Conservation (phyloP, 1,139 yeast genomes). For the Saccharomyces hybrid region DNA sequence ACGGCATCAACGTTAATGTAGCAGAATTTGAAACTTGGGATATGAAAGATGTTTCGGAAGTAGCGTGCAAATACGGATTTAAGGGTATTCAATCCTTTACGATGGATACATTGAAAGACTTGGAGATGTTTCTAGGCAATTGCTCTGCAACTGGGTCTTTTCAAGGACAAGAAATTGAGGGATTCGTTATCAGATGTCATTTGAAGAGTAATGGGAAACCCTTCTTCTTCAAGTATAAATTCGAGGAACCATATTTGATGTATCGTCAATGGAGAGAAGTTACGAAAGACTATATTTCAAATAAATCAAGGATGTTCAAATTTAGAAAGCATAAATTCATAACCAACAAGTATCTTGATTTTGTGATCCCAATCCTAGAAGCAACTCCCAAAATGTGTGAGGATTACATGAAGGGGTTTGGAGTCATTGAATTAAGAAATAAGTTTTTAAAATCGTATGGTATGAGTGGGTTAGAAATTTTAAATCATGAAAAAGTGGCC, state of each 20-base stretch:
- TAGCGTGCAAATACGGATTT: conserved; percentile 73
- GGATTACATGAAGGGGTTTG: conserved; percentile 50
- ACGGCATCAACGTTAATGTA: conserved; percentile 73
- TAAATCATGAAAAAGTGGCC: conserved; percentile 33
- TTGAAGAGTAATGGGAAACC: conserved; percentile 32
- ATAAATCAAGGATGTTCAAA: conserved; percentile 39
- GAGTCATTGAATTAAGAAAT: conserved; percentile 67
- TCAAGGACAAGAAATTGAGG: conserved; percentile 72
- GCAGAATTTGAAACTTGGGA: conserved; percentile 58
- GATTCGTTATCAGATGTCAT: conserved; percentile 76
- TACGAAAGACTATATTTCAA: conserved; percentile 52
- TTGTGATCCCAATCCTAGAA: conserved; percentile 49
- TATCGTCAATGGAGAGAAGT: conserved; percentile 89
- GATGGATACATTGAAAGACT: conserved; percentile 35
- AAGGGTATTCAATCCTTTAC: conserved; percentile 43
- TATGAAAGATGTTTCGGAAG: conserved; percentile 48
- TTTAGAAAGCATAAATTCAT: conserved; percentile 50
- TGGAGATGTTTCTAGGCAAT: conserved; percentile 47
- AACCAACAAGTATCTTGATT: conserved; percentile 62
- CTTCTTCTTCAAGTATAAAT: conserved; percentile 82
- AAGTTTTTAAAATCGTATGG: conserved; percentile 46
- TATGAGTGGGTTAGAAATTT: conserved; percentile 40
- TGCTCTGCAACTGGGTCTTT: conserved; percentile 66
- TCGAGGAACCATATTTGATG: conserved; percentile 89
- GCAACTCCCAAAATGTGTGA: conserved; percentile 40